Conservation (phyloP, 495 filamentous ascomycete genomes). For the Aspergillus hancockii region DNA sequence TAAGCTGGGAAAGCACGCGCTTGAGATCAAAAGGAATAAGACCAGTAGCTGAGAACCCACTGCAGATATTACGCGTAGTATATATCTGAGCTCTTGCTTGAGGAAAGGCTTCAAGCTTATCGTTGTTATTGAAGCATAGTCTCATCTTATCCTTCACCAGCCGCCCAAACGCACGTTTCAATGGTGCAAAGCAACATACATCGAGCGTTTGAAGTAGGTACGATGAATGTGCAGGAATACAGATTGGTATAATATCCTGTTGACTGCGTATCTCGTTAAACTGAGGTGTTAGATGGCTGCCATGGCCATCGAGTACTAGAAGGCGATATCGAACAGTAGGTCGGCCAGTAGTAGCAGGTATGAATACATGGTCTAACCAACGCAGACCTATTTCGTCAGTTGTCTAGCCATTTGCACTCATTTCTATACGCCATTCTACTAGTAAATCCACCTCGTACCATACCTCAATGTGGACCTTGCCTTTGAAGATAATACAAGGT, state of each 20-base stretch:
- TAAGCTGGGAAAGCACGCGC: too few relatives aligned
- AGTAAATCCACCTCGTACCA: not conserved
- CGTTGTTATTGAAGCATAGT: not conserved
- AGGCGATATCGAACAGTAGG: too few relatives aligned
- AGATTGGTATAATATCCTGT: not conserved
- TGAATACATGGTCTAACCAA: too few relatives aligned
- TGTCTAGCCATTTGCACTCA: not conserved
- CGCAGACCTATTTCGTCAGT: too few relatives aligned
- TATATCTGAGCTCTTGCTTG: too few relatives aligned
- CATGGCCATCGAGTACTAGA: too few relatives aligned
- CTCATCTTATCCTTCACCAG: not conserved
- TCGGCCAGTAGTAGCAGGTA: too few relatives aligned
- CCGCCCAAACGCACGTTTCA: too few relatives aligned
- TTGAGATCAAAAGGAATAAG: too few relatives aligned
- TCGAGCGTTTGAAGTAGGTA: not conserved
- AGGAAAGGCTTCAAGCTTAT: not conserved
- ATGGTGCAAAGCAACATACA: not conserved
- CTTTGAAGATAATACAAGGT: not conserved
- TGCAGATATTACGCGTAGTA: too few relatives aligned
- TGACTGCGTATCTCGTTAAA: not conserved
- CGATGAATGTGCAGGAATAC: not conserved
- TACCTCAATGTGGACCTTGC: too few relatives aligned
- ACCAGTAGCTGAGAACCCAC: too few relatives aligned
- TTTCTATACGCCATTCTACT: not conserved
- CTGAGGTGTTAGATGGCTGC: not conserved